Evolutionary conservation across 129 eudicot species (phyloP), one percentile per base, ranked within the genome.

Genomic region (Chrysanthemum seticuspe): DNA sequence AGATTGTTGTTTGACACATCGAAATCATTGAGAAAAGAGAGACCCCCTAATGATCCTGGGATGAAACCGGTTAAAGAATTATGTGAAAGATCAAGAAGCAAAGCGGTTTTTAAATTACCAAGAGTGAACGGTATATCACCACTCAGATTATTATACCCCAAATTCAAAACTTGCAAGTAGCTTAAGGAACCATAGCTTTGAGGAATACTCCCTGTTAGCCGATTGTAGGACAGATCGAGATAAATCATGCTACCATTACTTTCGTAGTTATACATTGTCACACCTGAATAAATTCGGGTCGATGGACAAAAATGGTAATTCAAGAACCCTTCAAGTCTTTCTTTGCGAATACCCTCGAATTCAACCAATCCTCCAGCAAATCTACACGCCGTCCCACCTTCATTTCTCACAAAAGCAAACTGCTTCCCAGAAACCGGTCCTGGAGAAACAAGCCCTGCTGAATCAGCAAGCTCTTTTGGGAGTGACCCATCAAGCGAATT

Each of bases 351-450:
- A 0, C 97, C 97, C 55, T 91, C 90, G 11, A 84, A 91, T 27
- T 91, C 97, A 40, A 88, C 91, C 10, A 91, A 79, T 27, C 97
- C 97, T 36, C 97, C 97, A 10, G 97, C 96, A 63, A 92, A 92
- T 72, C 95, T 78, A 70, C 97, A 91, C 4, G 88, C 79, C 0
- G 97, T 91, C 50, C 96, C 97, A 0, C 97, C 97, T 47, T 91
- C 97, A 45, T 91, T 91, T 73, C 97, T 83, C 78, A 91, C 88
- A 59, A 91, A 91, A 1, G 96, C 97, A 66, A 91, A 91, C 85
- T 91, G 96, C 64, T 88, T 88, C 5, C 97, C 97, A 0, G 95
- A 86, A 53, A 88, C 97, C 0, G 77, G 82, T 45, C 95, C 97
- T 4, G 97, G 96, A 1, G 65, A 65, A 71, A 91, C 83, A 52